Percentiles rank a stretch among this genome's conserved stretches.
These are phyloP conservation scores for Pleurotus djamor DNA, from an alignment of 768 basidiomycete genomes.

Conservation along the genomic window DNA sequence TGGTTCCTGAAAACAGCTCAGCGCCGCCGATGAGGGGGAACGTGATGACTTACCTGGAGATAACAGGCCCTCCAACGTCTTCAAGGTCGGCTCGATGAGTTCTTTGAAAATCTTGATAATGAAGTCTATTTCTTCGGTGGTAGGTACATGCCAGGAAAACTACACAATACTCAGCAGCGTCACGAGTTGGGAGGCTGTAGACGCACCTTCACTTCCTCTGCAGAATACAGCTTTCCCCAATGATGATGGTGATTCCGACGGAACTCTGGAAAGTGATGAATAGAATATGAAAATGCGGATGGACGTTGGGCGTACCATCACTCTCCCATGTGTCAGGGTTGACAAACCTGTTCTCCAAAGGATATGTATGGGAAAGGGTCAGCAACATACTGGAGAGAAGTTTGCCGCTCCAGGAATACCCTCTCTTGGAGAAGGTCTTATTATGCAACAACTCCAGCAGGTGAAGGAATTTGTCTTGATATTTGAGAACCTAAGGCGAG, in stretches of 20 bases:
- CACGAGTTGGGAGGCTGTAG: background rate
- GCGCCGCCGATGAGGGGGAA: conserved; percentile 1
- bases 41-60: conserved; percentile 33
- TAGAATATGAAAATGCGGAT: too few relatives aligned
- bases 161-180: conserved; percentile 18
- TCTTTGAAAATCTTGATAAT: conserved; percentile 66
- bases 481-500: conserved; percentile 52
- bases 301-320: conserved; percentile 43
- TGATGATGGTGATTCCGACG: conserved; percentile 62
- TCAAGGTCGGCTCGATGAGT: conserved; percentile 63
- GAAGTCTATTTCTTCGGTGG: conserved; percentile 69
- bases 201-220: conserved; percentile 67
- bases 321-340: conserved; percentile 77
- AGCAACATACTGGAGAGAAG: conserved; percentile 69
- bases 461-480: conserved; percentile 58
- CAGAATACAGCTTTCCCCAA: conserved; percentile 79
- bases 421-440: conserved; percentile 76
- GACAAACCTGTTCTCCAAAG: conserved; percentile 77
- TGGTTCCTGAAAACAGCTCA: conserved; percentile 26
- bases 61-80: conserved; percentile 54
- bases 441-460: conserved; percentile 64
- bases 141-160: conserved; percentile 81
- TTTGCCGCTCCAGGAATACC: conserved; percentile 80
- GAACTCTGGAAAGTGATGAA: conserved; percentile 51
- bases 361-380: conserved; percentile 79